phyloP scores from a whole-genome alignment of 1,284 basidiomycete genomes.

The Papiliotrema terrestris region DNA sequence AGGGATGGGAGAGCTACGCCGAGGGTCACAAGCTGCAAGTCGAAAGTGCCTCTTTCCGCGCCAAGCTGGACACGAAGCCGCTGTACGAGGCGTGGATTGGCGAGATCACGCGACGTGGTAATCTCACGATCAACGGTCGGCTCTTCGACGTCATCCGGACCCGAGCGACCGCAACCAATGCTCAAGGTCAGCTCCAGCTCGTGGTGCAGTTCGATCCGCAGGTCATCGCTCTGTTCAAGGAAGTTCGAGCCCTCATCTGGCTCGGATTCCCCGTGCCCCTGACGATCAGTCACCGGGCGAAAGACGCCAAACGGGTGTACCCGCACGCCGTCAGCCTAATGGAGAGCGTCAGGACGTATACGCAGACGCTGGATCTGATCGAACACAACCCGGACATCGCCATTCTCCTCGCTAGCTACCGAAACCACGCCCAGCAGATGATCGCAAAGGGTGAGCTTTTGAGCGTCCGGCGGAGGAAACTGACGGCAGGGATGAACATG shows the following conservation, averaged over 20 bases:
- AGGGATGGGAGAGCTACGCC: slow-evolving; percentile 98
- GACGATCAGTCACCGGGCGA: slow-evolving; percentile 91
- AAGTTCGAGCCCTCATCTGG: slow-evolving; percentile 93
- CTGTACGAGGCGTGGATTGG: slow-evolving; percentile 95
- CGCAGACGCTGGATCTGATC: slow-evolving; percentile 86
- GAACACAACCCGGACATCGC: slow-evolving; percentile 85
- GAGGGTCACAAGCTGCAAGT: slow-evolving; percentile 95
- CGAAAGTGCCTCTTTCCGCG: slow-evolving; percentile 86
- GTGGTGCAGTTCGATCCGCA: slow-evolving; percentile 97
- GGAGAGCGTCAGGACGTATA: slow-evolving; percentile 96
- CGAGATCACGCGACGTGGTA: slow-evolving; percentile 79
- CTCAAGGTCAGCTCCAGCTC: slow-evolving; percentile 73
- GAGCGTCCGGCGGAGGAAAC: neutral
- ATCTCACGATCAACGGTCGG: slow-evolving; percentile 85
- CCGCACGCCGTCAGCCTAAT: slow-evolving; percentile 97
- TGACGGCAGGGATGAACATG: slow-evolving; percentile 60
- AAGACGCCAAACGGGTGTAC: slow-evolving; percentile 96
- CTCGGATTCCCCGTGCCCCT: slow-evolving; percentile 93
- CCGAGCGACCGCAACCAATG: slow-evolving; percentile 53
- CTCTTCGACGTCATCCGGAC: slow-evolving; percentile 90
- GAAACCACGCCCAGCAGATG: slow-evolving; percentile 87
- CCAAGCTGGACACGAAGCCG: slow-evolving; percentile 89
- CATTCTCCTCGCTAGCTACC: slow-evolving; percentile 86
- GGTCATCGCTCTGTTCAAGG: slow-evolving; percentile 97
- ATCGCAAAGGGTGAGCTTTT: slow-evolving; percentile 64